Base-by-base conservation (phyloP, 371 early-diverging fungal species). In the Mortierella sp. region DNA sequence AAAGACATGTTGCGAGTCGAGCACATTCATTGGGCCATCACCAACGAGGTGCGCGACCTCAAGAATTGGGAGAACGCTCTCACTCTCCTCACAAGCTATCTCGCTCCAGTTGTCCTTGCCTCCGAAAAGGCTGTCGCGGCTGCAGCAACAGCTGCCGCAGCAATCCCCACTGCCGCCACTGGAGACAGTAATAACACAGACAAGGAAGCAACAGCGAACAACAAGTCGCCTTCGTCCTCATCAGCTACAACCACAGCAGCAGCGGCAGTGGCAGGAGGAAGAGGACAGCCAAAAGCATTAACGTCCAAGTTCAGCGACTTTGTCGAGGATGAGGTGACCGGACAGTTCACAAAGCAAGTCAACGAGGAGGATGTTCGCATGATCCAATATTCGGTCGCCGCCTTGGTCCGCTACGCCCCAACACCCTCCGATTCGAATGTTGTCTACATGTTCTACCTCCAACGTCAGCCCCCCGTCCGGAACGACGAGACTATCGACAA, bases 321-420 rank as follows among this genome's bases (percentile, higher is more conserved):
- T 63, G 76, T 58, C 13, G 58, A 71, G 60, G 74, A 77, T 44
- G 16, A n/a, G 26, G 24, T 44, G 2, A 38, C 63, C 1, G 68
- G 74, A 55, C 26, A 72, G 21, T 44, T 42, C 45, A 55, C 54
- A n/a, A 52, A 52, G 14, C 52, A 54, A 8, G 57, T 78, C 8
- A 42, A 31, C 7, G 16, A 42, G 8, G 6, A 75, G 2, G 84
- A 87, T 28, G 42, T 81, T 28, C 50, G 31, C 10, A 42, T 72
- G n/a, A 70, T 76, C 52, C 75, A 79, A 57, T 50, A 21, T 1
- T 57, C 80, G 9, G 75, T 88, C 34, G 48, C 75, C 0, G 54
- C 65, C 76, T n/a, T 88, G 73, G 88, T 88, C 73, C 88, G 88
- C 21, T 88, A 84, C 34, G 88, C 88, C 11, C 88, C 84, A 7